A percentile compares a stretch with the other conserved stretches of the same genome.
These are phyloP conservation scores for Priceomyces haplophilus DNA, from an alignment of 805 yeast species.

Conservation along the genomic window DNA sequence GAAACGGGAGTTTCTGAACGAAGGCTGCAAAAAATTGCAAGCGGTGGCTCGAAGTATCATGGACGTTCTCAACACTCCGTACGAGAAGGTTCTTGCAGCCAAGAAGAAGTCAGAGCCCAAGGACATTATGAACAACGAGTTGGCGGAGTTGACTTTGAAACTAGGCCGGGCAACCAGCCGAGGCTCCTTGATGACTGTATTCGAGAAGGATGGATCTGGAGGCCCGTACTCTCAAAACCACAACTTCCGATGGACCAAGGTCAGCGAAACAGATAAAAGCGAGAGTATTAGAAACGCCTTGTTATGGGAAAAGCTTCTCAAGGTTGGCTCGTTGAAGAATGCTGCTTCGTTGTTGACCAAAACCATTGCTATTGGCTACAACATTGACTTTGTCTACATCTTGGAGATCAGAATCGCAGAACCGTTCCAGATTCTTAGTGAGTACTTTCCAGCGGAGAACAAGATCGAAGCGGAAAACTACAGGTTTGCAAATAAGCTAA, in stretches of 20 bases:
- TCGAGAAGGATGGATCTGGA: slow-evolving; percentile 66
- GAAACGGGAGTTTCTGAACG: slow-evolving; percentile 33
- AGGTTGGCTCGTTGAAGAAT: slow-evolving; percentile 38
- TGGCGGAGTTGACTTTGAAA: slow-evolving; percentile 30
- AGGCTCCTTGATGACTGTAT: slow-evolving; percentile 40
- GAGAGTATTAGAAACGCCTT: slow-evolving; percentile 19
- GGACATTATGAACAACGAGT: slow-evolving; percentile 16
- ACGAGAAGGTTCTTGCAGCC: slow-evolving; percentile 13
- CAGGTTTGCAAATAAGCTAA: slow-evolving; percentile 35
- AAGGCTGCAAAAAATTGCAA: slow-evolving; percentile 33
- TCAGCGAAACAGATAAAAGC: slow-evolving; percentile 9
- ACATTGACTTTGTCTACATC: slow-evolving; percentile 46
- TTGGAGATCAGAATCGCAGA: slow-evolving; percentile 52
- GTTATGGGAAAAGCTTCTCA: slow-evolving; percentile 34
- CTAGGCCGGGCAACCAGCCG: slow-evolving; percentile 60
- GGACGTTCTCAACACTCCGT: slow-evolving; percentile 36
- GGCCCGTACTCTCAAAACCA: slow-evolving; percentile 53
- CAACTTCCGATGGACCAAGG: slow-evolving; percentile 40
- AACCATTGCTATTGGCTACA: slow-evolving; percentile 29
- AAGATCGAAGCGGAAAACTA: slow-evolving; percentile 45
- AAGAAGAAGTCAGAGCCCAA: slow-evolving; percentile 12
- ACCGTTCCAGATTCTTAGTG: slow-evolving; percentile 37
- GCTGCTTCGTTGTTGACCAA: slow-evolving; percentile 44
- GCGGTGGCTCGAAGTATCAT: slow-evolving; percentile 41
- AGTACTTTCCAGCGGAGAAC: slow-evolving; percentile 44